phyloP scores from a whole-genome alignment of 129 eudicot genomes.

The Escallonia herrerae region DNA sequence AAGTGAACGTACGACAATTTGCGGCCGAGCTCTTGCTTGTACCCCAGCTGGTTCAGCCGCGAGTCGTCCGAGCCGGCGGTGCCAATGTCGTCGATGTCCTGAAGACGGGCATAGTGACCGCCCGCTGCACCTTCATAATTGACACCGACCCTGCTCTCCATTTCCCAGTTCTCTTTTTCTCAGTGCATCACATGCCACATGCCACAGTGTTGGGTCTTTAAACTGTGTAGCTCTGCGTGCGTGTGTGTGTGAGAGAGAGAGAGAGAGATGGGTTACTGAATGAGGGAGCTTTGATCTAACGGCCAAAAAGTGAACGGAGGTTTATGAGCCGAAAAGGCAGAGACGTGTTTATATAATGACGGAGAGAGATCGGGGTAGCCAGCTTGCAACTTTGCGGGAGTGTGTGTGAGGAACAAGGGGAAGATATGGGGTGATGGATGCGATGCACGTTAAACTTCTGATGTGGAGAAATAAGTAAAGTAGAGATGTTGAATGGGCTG shows the following conservation, averaged over 20 bases:
- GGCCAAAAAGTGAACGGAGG: not conserved
- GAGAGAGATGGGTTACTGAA: not conserved
- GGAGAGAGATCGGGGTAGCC: not conserved
- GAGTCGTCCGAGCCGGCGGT: slow-evolving; percentile 17
- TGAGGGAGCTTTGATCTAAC: not conserved
- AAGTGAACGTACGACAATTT: slow-evolving; percentile 48
- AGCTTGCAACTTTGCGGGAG: not conserved
- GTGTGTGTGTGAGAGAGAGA: not conserved
- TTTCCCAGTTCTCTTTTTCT: not conserved
- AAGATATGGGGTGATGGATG: not conserved
- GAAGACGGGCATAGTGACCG: slow-evolving; percentile 19
- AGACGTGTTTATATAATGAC: not conserved
- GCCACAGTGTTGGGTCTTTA: too few species aligned
- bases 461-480: too few species aligned
- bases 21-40: slow-evolving; percentile 62
- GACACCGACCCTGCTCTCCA: slow-evolving; percentile 11
- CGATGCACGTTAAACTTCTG: not conserved
- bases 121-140: slow-evolving; percentile 12
- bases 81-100: slow-evolving; percentile 4
- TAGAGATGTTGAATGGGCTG: too few species aligned
- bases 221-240: not conserved
- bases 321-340: not conserved
- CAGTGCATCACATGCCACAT: too few species aligned
- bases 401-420: not conserved
- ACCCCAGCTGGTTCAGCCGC: slow-evolving; percentile 49